Percentiles rank a stretch among this genome's conserved stretches.
These are phyloP conservation scores for Hypsizygus marmoreus DNA, from an alignment of 768 basidiomycete species.

Conservation along the genomic window DNA sequence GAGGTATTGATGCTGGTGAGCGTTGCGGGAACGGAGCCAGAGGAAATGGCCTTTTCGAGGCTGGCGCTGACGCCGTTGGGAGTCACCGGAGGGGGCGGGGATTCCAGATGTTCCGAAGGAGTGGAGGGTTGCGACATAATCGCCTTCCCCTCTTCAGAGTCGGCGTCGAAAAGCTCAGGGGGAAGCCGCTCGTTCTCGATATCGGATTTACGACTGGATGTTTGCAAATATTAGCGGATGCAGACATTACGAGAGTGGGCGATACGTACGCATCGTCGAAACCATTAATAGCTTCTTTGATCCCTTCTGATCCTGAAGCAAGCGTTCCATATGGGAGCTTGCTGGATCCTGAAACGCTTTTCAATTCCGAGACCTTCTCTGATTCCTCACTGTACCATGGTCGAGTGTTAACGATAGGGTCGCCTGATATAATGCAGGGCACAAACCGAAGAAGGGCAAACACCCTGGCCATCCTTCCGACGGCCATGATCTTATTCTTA, in stretches of 20 bases:
- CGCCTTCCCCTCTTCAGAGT: slow-evolving; percentile 70
- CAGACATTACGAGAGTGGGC: not conserved
- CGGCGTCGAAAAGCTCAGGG: slow-evolving; percentile 87
- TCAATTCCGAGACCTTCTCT: slow-evolving; percentile 95
- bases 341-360: slow-evolving; percentile 78
- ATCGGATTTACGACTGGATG: slow-evolving; percentile 85
- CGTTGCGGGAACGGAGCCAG: slow-evolving; percentile 19
- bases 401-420: not conserved
- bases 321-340: slow-evolving; percentile 83
- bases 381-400: slow-evolving; percentile 80
- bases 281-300: slow-evolving; percentile 89
- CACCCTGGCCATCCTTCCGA: slow-evolving; percentile 94
- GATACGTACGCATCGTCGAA: slow-evolving; percentile 92
- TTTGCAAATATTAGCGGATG: not conserved
- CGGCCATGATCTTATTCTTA: slow-evolving; percentile 98
- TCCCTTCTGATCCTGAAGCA: slow-evolving; percentile 88
- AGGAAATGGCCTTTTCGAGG: slow-evolving; percentile 41
- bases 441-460: slow-evolving; percentile 92
- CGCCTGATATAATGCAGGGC: not conserved
- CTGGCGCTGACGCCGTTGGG: slow-evolving; percentile 47
- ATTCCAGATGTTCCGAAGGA: slow-evolving; percentile 47
- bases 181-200: slow-evolving; percentile 99
- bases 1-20: slow-evolving; percentile 34
- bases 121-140: slow-evolving; percentile 61
- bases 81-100: slow-evolving; percentile 43